Evolutionary conservation across 2,329 filamentous ascomycete species (phyloP), one percentile per base, ranked within the genome.

Genomic region (Trichoderma sp.): DNA sequence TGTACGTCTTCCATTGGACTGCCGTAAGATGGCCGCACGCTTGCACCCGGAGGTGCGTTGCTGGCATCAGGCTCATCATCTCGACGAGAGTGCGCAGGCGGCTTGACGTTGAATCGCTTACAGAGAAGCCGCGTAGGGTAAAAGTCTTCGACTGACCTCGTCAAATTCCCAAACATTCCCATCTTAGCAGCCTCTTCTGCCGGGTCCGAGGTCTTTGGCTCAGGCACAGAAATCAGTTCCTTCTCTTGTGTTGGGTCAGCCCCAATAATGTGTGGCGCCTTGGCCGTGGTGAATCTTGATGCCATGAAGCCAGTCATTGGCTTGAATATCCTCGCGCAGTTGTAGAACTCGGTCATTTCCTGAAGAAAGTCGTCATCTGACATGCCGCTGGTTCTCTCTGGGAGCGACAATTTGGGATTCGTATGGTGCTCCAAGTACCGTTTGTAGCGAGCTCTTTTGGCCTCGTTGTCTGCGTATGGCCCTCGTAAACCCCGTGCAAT

Each of bases 231-330:
- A 2, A 79, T 47, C 13, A 76, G 63, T 24, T 78, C 78, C 5
- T 70, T 68, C 21, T 61, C 70, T 29, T 60, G 21, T n/a, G 59
- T 56, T 14, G 65, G 68, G n/a, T 70, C 71, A 19, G 71, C 63
- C 13, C 78, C 75, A 1, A 75, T 68, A 8, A 76, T 70, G 6
- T 80, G 75, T 10, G 80, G 74, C 0, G 86, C 83, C 10, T 88
- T 87, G 0, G 89, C 87, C 1, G 92, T 91, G 0, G 94, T 97
- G 78, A 99, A 99, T 0, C 95, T 90, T 24, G 92, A 93, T 19
- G 95, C 96, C 93, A 99, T 98, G 72, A 93, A 85, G 0, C 94
- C 94, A 2, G 92, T 93, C 82, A 97, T 92, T 0, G 96, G 96
- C 77, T 92, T 95, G 83, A 98, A 99, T 24, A 98, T 88, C 70